Base-by-base conservation (phyloP, 441 rosid genomes). In the Corymbia calophylla region DNA sequence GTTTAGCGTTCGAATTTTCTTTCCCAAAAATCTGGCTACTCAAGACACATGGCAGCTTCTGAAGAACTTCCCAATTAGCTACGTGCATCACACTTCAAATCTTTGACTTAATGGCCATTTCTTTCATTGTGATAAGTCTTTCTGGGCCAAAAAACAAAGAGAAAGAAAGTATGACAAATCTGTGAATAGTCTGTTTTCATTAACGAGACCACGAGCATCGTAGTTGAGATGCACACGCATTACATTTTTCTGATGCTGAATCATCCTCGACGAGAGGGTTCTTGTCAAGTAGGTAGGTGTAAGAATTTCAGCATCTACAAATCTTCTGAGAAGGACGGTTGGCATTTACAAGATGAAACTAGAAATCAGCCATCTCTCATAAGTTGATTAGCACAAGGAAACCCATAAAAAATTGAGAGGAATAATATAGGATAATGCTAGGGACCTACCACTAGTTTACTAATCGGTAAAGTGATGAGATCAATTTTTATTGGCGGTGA, bases 401-500 rank as follows among this genome's bases (percentile, higher is more conserved):
- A 14, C 0, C 10, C 84, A 14, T 25, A 0, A 39, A 2, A 77
- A 12, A 3, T 77, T 12, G 51, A 7, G n/a, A 23, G 51, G n/a
- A 7, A 73, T 73, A 0, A 44, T 4, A 44, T 39, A 6, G 84
- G 84, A 77, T 39, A 44, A 73, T 73, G n/a, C 84, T 12, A 23
- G 84, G 13, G 27, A 73, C 84, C 84, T 6, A 39, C 51, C 0
- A 12, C 17, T 73, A 0, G 51, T 77, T 39, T 44, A 44, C 51
- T 51, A 44, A 12, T 77, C 6, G 2, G 17, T 70, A 5, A 35
- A 35, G n/a, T 23, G 84, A 77, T 23, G 51, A 21, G 51, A 23
- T 12, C 0, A 25, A 39, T 23, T 1, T 70, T 77, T 12, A 77
- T 44, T 9, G 6, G 0, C 1, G 0, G n/a, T 0, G 10, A 39